Base-by-base conservation (phyloP, 1,139 yeast genomes). In the Yamadazyma diospyri region DNA sequence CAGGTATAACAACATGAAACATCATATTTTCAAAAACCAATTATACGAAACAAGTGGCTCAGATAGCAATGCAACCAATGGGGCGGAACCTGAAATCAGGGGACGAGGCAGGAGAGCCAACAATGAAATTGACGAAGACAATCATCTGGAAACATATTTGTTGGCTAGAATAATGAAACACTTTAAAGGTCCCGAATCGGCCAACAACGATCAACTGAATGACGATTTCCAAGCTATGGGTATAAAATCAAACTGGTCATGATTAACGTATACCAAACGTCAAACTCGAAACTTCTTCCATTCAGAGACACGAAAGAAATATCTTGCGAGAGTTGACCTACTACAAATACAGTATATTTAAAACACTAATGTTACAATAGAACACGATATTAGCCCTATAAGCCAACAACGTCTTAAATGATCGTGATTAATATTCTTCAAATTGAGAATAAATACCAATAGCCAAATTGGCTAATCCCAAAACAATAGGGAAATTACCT, bases 381-480 rank as follows among this genome's bases (percentile, higher is more conserved):
- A 40, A 43, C 29, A 35, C 33, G 35, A 12, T 17, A 27, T 27
- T 15, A 27, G 18, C 12, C 30, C 30, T 10, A n/a, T 10, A 18
- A 18, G 12, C 18, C 11, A 15, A 19, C 20, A 6, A 13, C 29
- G 29, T 27, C 29, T 16, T 7, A 27, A 27, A 17, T 11, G 10
- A 16, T 11, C 11, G 16, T 12, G 5, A 12, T 18, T 50, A 63
- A 46, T 50, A 61, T 44, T 64, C 69, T 50, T 64, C 70, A 44
- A 64, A 64, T 49, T 64, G 70, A 29, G 80, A 72, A 53, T 76
- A 76, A 39, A 75, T 61, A 14, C 78, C 74, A 49, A 73, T 53
- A 23, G 65, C 56, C 29, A 72, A 61, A 43, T 70, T 69, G 43
- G 76, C 70, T 31, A 68, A 47, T 13, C 77, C 76, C 41, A 72